Base-by-base conservation (phyloP, 495 filamentous ascomycete species). In the Penicillium paxilli region DNA sequence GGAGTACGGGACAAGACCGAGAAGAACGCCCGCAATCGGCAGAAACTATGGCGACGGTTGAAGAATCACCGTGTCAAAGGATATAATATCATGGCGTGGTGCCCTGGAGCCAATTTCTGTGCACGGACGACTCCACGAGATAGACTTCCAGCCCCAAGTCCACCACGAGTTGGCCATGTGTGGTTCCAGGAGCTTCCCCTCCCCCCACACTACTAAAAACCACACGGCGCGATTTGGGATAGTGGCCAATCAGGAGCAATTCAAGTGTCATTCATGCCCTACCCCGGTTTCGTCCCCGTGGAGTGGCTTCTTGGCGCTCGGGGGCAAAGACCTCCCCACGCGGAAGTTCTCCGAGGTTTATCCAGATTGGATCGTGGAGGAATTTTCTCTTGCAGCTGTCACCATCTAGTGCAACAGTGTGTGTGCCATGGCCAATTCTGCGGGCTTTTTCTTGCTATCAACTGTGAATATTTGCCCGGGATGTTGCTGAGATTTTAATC, bases 181-280 rank as follows among this genome's bases (percentile, higher is more conserved):
- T 12, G 19, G 19, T 42, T 42, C 40, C 14, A 19, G 35, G 40
- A 42, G 40, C 2, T 42, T 42, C 23, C 44, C 30, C 33, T 40
- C 47, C 46, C 42, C 44, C 54, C 54, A 47, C 49, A 49, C 54
- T 44, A n/a, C n/a, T n/a, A n/a, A 57, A 57, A 44, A 1, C 9
- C 19, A 42, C n/a, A 6, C 54, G 32, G 30, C 26, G 11, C n/a
- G 7, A 8, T 23, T 23, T 42, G 19, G 4, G 12, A 14, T 11
- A 5, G 4, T 8, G 24, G 40, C 56, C 59, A 62, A 62, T 59
- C 11, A 45, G 8, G 6, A 1, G 2, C 4, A 4, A 26, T 2
- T 14, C 2, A 50, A 35, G 21, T 28, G 46, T 45, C 38, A 35
- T 25, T 20, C 33, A 1, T 8, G 44, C 32, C 28, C 42, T 38